A percentile compares a stretch with the other conserved stretches of the same genome.
Conservation (phyloP, 2,329 filamentous ascomycete genomes). For the Didymella keratinophila region DNA sequence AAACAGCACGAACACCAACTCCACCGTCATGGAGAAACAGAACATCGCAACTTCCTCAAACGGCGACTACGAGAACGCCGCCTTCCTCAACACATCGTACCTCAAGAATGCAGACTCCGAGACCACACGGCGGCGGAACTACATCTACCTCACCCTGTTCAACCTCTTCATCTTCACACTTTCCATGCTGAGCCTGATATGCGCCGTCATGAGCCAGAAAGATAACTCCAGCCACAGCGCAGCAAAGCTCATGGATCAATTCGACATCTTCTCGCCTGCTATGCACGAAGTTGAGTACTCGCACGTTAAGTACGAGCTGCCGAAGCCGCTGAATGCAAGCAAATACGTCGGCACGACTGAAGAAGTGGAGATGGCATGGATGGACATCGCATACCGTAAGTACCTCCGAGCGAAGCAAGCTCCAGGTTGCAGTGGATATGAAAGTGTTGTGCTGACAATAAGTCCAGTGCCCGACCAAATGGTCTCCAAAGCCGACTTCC, state of each 20-base stretch:
- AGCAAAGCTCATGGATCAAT: conserved; percentile 45
- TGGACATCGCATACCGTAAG: conserved; percentile 60
- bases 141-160: conserved; percentile 41
- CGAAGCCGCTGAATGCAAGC: conserved; percentile 41
- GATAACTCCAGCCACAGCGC: conserved; percentile 33
- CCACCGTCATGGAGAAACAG: conserved; percentile 41
- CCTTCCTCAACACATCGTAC: conserved; percentile 39
- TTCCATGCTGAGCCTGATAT: conserved; percentile 42
- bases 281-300: conserved; percentile 42
- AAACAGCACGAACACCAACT: not conserved
- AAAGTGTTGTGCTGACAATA: conserved; percentile 29
- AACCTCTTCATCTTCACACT: conserved; percentile 47
- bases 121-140: conserved; percentile 31
- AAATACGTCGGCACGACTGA: conserved; percentile 64
- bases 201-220: conserved; percentile 43
- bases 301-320: conserved; percentile 37
- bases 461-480: conserved; percentile 66
- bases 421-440: too few relatives aligned
- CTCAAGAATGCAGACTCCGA: conserved; percentile 30
- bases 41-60: conserved; percentile 26
- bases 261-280: conserved; percentile 43
- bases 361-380: conserved; percentile 66
- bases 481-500: conserved; percentile 63
- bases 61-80: conserved; percentile 39
- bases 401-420: too few relatives aligned